Percentiles rank a stretch among this genome's conserved stretches.
phyloP scores from a whole-genome alignment of 495 filamentous ascomycete species.

The Emericellopsis terricola region DNA sequence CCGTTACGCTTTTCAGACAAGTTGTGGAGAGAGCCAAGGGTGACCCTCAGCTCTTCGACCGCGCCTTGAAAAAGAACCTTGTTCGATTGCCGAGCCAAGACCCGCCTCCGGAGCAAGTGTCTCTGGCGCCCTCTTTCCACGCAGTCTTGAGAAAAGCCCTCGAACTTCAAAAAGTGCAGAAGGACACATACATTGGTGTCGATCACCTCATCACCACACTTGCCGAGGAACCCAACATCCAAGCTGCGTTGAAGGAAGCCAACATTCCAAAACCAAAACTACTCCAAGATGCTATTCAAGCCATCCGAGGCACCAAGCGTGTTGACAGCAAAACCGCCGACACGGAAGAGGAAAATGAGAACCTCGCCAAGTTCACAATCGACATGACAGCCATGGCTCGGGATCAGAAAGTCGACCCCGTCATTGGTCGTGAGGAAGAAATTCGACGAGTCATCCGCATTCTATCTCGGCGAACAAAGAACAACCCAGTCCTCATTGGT shows the following conservation, averaged over 20 bases:
- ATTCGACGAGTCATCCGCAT: constrained; percentile 89
- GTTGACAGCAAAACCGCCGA: constrained; percentile 94
- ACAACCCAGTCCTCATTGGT: constrained; percentile 87
- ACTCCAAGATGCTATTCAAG: constrained; percentile 68
- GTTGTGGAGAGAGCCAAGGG: constrained; percentile 88
- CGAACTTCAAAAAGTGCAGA: constrained; percentile 89
- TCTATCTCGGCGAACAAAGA: constrained; percentile 86
- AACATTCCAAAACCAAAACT: constrained; percentile 86
- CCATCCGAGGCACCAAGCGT: constrained; percentile 76
- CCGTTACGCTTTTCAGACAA: constrained; percentile 70
- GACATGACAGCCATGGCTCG: constrained; percentile 90
- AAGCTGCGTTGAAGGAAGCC: constrained; percentile 57
- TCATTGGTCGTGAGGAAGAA: constrained; percentile 94
- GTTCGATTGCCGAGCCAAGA: constrained; percentile 88
- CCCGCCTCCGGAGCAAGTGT: constrained; percentile 74
- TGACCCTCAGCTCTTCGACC: constrained; percentile 73
- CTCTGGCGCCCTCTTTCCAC: constrained; percentile 59
- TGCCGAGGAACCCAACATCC: constrained; percentile 58
- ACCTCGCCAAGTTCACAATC: constrained; percentile 91
- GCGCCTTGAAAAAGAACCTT: constrained; percentile 74
- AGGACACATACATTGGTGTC: constrained; percentile 83
- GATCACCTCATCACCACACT: constrained; percentile 82
- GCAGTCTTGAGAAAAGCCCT: constrained; percentile 67
- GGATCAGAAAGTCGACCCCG: constrained; percentile 94
- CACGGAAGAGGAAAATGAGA: constrained; percentile 76